These are phyloP conservation scores for Tetrapisispora iriomotensis DNA, from an alignment of 805 yeast species.

Conservation along the genomic window DNA sequence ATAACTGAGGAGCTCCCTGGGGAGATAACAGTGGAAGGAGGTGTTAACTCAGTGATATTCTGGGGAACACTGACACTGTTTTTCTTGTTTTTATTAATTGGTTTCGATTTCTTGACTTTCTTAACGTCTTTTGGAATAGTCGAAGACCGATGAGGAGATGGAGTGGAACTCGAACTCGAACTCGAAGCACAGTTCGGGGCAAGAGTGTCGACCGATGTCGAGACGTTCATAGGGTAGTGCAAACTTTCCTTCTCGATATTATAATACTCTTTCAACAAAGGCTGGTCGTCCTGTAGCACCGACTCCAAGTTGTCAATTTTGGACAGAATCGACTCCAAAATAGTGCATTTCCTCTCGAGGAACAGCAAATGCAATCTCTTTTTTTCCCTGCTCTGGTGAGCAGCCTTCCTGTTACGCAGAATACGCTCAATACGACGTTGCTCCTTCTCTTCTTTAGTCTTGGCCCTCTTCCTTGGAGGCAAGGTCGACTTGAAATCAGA, in stretches of 20 bases:
- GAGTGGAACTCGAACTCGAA: too few species aligned
- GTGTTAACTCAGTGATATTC: too few species aligned
- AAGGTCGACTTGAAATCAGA: conserved; percentile 40
- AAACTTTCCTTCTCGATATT: not conserved
- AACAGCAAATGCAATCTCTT: conserved; percentile 86
- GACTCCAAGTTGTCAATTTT: conserved; percentile 14
- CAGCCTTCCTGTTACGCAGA: conserved; percentile 89
- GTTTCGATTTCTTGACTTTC: too few species aligned
- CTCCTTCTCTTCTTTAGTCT: conserved; percentile 93
- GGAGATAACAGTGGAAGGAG: not conserved
- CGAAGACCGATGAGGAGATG: too few species aligned
- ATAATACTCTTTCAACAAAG: not conserved
- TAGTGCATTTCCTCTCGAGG: conserved; percentile 44
- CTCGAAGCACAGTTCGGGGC: not conserved
- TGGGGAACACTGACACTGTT: too few species aligned
- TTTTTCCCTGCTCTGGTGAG: conserved; percentile 95
- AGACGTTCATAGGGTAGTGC: not conserved
- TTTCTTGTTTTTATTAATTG: not conserved
- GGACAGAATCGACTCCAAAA: conserved; percentile 23
- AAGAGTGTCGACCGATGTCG: not conserved
- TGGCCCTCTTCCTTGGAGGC: conserved; percentile 95
- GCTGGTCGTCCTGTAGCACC: conserved; percentile 4
- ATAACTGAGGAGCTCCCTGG: not conserved
- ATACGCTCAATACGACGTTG: conserved; percentile 91
- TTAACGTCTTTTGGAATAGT: too few species aligned